These are phyloP conservation scores for Penstemon davidsonii DNA, from an alignment of 257 asterid species.

Conservation along the genomic window DNA sequence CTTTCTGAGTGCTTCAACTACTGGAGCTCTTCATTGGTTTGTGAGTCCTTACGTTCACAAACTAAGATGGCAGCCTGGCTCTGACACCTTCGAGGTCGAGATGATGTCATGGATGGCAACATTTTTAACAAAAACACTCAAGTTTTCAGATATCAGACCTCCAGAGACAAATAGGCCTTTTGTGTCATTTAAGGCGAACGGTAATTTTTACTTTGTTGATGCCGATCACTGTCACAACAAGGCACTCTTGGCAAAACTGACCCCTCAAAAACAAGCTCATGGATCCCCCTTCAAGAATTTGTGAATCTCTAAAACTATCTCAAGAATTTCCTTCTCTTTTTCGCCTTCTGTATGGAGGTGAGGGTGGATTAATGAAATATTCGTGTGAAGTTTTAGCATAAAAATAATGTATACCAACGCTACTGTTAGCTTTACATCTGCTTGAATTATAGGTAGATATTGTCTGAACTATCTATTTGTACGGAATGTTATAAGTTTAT, in stretches of 20 bases:
- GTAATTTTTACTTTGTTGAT: conserved; percentile 68
- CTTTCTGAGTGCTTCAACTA: conserved; percentile 84
- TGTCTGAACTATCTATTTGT: not conserved
- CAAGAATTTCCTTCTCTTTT: not conserved
- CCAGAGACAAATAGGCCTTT: conserved; percentile 82
- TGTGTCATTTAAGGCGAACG: conserved; percentile 81
- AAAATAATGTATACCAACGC: conserved; percentile 25
- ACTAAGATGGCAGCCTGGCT: conserved; percentile 93
- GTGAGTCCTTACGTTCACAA: conserved; percentile 92
- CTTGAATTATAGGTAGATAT: not conserved
- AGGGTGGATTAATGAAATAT: conserved; percentile 5
- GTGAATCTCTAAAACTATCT: conserved; percentile 32
- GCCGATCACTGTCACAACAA: conserved; percentile 84
- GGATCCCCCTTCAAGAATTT: conserved; percentile 76
- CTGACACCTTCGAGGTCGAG: conserved; percentile 89
- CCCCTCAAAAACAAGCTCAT: conserved; percentile 56
- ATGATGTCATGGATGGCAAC: conserved; percentile 96
- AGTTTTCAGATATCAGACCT: conserved; percentile 77
- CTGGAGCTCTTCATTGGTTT: conserved; percentile 93
- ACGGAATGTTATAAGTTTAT: not conserved
- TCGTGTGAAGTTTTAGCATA: conserved; percentile 2
- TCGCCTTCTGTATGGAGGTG: not conserved
- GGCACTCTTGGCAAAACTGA: conserved; percentile 78
- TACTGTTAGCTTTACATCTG: conserved; percentile 21
- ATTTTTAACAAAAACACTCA: conserved; percentile 53